Percentiles rank a stretch among this genome's conserved stretches.
phyloP scores from a whole-genome alignment of 805 yeast species.

The Hanseniaspora mollemarum region DNA sequence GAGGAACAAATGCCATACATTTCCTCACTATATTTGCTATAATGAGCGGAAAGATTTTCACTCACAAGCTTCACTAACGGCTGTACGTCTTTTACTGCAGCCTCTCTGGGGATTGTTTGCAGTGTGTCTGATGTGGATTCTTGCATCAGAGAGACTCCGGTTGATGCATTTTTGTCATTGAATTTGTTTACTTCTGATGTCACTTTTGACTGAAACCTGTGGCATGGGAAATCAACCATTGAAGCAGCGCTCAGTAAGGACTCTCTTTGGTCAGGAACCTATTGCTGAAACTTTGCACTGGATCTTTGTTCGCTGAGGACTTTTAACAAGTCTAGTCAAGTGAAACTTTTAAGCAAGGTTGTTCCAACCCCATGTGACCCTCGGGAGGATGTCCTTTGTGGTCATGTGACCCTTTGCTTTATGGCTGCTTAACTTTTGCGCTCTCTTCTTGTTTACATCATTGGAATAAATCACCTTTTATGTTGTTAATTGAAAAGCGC shows the following conservation, averaged over 20 bases:
- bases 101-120: neutral
- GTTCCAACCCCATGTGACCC: too few relatives aligned
- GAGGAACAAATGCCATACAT: neutral
- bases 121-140: slow-evolving; percentile 7
- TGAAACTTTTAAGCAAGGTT: too few relatives aligned
- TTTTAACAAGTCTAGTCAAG: neutral
- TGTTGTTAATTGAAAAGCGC: neutral
- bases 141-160: neutral
- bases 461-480: neutral
- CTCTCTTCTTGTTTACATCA: neutral
- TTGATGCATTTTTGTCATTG: neutral
- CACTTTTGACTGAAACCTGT: neutral
- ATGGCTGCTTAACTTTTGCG: too few relatives aligned
- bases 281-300: neutral
- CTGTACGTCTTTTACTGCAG: neutral
- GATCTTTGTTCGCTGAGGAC: too few relatives aligned
- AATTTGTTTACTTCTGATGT: neutral
- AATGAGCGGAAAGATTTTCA: neutral
- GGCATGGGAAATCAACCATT: slow-evolving; percentile 12
- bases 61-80: neutral
- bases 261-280: neutral
- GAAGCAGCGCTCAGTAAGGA: neutral
- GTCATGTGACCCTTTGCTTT: too few relatives aligned
- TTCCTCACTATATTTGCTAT: neutral
- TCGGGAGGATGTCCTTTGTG: too few relatives aligned